These are phyloP conservation scores for Talaromyces nanjingensis DNA, from an alignment of 495 filamentous ascomycete species.

Conservation along the genomic window DNA sequence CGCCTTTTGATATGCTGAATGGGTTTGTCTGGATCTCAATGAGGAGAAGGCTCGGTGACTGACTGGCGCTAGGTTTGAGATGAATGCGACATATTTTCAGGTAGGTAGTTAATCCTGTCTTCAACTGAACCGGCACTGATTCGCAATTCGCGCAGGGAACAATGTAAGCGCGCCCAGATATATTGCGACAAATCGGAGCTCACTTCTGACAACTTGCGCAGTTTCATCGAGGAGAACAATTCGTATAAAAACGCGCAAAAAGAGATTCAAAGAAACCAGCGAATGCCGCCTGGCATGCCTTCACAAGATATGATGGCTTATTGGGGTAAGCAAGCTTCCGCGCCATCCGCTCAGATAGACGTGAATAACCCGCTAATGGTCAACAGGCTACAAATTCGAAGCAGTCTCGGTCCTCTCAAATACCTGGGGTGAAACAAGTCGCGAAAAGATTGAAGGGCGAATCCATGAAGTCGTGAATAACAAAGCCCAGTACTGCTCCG, in stretches of 20 bases:
- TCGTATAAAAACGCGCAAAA: constrained; percentile 52
- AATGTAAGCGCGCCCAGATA: constrained; percentile 50
- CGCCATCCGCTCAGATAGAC: neutral
- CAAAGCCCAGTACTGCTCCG: constrained; percentile 86
- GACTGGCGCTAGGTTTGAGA: constrained; percentile 64
- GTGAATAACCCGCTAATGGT: constrained; percentile 7
- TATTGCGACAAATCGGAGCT: neutral
- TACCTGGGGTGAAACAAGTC: constrained; percentile 61
- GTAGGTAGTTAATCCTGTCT: constrained; percentile 40
- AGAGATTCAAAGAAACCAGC: constrained; percentile 43
- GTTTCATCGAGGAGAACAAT: constrained; percentile 92
- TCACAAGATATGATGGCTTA: constrained; percentile 62
- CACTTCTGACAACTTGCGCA: constrained; percentile 24
- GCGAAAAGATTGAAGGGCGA: constrained; percentile 72
- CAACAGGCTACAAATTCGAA: constrained; percentile 91
- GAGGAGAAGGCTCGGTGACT: constrained; percentile 2
- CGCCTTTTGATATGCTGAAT: constrained; percentile 74
- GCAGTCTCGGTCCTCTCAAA: constrained; percentile 66
- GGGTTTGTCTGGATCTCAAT: constrained; percentile 45
- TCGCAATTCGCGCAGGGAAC: constrained; percentile 48
- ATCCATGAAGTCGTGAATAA: constrained; percentile 70
- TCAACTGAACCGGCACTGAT: constrained; percentile 13
- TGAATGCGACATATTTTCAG: constrained; percentile 89
- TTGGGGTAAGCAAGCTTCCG: constrained; percentile 39
- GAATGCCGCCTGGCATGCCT: constrained; percentile 45